Base-by-base conservation (phyloP, 345 rosid genomes). In the Aquilaria malaccensis region DNA sequence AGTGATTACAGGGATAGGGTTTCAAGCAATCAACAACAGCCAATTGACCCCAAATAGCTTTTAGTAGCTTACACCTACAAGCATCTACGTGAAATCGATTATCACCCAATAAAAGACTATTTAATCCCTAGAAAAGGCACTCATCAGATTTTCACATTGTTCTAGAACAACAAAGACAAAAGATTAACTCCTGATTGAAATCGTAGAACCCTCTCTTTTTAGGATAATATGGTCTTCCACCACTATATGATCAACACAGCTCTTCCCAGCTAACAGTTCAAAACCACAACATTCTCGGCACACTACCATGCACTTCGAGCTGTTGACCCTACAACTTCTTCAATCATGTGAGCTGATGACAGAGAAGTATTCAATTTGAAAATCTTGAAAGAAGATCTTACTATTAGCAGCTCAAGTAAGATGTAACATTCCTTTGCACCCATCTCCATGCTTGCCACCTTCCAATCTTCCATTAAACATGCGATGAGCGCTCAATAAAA, bases 401-500 rank as follows among this genome's bases (percentile, higher is more conserved):
- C 10, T 52, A 52, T 56, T 15, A 43, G 41, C 58, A 61, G 56
- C 54, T 62, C 56, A 62, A 30, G 50, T 15, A 55, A 52, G 46
- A 64, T 63, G 57, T 61, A 60, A 10, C n/a, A 65, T 55, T 31
- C 43, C 12, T 37, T 56, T 50, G 22, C 63, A 70, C 61, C 64
- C 50, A 59, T 59, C 51, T 43, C 67, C 50, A 68, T 3, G 49
- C 47, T 55, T 59, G 50, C 30, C 58, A 50, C 63, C 45, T 52
- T 64, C 60, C 48, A 30, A 60, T 10, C 30, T 59, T 66, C 53
- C 53, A 50, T 30, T 50, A 14, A 12, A 6, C 56, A 29, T 9
- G 58, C 65, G 63, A 61, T 73, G 58, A 30, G 56, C 70, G 61
- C 61, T 30, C 58, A 61, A 55, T 60, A 62, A 76, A 56, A 66